Percentiles rank a stretch among this genome's conserved stretches.
Evolutionary conservation across 1,139 yeast species (phyloP).

Genomic region (Geotrichum histeridarum): DNA sequence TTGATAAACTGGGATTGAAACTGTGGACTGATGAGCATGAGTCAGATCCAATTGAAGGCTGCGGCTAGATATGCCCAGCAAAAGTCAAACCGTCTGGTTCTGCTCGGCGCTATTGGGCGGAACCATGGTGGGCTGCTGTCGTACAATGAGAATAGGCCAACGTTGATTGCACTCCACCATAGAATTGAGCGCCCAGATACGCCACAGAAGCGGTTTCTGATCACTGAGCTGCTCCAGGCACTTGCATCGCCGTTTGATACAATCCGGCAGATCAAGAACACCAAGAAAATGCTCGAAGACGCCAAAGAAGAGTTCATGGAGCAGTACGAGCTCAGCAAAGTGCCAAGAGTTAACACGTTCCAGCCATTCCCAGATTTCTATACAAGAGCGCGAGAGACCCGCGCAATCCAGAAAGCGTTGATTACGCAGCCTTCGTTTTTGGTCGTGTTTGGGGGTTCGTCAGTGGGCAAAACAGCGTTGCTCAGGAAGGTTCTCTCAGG

Average conservation of each 20-base stretch:
- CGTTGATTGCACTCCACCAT: background rate
- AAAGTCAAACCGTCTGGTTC: no score
- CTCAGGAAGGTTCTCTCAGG: conserved; percentile 21
- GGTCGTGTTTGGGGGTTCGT: conserved; percentile 24
- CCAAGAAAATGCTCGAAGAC: conserved; percentile 21
- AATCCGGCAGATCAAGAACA: conserved; percentile 36
- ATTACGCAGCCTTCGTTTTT: conserved; percentile 22
- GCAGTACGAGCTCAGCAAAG: conserved; percentile 23
- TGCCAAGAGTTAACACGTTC: conserved; percentile 23
- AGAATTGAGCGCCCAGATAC: background rate
- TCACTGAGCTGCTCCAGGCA: conserved; percentile 15
- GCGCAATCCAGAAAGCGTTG: conserved; percentile 14
- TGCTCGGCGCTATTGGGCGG: no score
- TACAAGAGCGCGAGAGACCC: conserved; percentile 19
- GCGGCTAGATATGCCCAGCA: no score
- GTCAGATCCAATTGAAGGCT: background rate
- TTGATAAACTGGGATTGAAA: no score
- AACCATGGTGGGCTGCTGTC: background rate
- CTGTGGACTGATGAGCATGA: no score
- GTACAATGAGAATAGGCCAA: background rate
- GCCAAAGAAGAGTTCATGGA: conserved; percentile 23
- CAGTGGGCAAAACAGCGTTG: conserved; percentile 25
- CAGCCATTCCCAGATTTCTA: conserved; percentile 24
- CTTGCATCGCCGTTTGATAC: conserved; percentile 63
- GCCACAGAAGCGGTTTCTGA: conserved; percentile 5